Conservation (phyloP, 106 monocot genomes). For the Vanilla planifolia region DNA sequence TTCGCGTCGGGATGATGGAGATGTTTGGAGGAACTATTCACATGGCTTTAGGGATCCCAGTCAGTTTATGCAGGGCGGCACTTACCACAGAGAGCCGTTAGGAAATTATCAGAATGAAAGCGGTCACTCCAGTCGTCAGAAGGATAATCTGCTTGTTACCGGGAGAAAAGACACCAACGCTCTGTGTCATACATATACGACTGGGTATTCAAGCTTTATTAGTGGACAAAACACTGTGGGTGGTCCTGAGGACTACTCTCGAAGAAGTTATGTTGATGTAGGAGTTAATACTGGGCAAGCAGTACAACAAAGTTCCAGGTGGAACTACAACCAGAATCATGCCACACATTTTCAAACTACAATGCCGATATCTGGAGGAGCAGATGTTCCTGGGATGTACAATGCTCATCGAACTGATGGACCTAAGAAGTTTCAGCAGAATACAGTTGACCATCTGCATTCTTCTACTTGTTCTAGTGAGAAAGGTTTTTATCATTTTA, state of each 20-base stretch:
- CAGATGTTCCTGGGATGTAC: background rate
- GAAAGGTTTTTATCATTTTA: background rate
- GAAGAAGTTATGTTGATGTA: background rate
- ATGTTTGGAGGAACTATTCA: background rate
- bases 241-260: background rate
- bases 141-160: background rate
- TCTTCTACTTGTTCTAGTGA: conserved; percentile 1
- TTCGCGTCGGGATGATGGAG: background rate
- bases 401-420: background rate
- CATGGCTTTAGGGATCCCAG: background rate
- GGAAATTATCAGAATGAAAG: conserved; percentile 1
- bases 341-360: background rate
- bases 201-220: background rate
- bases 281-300: conserved; percentile 1
- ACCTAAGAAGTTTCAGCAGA: background rate
- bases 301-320: background rate
- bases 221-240: background rate
- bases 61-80: background rate
- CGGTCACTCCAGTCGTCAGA: background rate
- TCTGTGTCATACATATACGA: background rate
- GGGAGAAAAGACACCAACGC: background rate
- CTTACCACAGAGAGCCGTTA: background rate
- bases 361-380: background rate
- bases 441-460: background rate
- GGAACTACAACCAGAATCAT: background rate